Conservation (phyloP, 2,329 filamentous ascomycete species). For the Cladosporium phlei region DNA sequence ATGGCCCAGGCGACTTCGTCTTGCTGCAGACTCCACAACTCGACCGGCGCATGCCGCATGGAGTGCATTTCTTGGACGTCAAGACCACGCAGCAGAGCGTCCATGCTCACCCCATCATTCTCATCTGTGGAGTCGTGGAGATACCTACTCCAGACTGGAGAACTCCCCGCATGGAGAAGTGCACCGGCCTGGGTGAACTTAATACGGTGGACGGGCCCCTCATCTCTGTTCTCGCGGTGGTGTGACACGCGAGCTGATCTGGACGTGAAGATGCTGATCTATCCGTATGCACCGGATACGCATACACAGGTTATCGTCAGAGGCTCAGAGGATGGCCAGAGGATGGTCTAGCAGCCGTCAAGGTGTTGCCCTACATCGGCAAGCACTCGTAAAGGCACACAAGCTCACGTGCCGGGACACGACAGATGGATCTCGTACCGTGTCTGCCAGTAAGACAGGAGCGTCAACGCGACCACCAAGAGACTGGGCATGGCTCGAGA, state of each 20-base stretch:
- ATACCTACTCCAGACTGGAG: conserved; percentile 8
- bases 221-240: neutral
- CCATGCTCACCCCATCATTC: conserved; percentile 11
- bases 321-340: no score
- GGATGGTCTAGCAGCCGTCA: no score
- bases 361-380: conserved; percentile 3
- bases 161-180: no score
- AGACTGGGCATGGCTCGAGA: neutral
- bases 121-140: conserved; percentile 4
- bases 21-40: neutral
- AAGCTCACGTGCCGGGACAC: conserved; percentile 12
- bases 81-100: neutral
- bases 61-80: neutral
- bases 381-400: neutral
- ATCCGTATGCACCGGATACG: no score
- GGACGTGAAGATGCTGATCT: no score
- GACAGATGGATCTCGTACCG: neutral
- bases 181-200: neutral
- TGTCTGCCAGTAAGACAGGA: neutral
- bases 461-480: neutral
- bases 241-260: no score
- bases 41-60: neutral
- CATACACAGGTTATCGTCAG: no score
- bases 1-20: conserved; percentile 5
- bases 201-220: neutral